These are phyloP conservation scores for Dichomitus squalens DNA, from an alignment of 1,284 basidiomycete species.

Conservation along the genomic window DNA sequence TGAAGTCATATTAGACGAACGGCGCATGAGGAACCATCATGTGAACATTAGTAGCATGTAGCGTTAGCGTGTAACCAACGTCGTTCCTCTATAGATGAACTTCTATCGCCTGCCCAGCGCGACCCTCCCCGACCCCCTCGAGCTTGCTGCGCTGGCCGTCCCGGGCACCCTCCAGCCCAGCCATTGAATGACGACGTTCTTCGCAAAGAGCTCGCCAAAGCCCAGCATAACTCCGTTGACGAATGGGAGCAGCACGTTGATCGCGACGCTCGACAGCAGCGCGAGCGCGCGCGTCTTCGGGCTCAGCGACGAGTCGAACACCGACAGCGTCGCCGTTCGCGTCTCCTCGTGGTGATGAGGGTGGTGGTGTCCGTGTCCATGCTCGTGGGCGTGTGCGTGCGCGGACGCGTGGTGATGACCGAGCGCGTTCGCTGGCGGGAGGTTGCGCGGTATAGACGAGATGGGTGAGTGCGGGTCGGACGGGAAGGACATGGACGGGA, in stretches of 20 bases:
- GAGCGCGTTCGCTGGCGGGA: slow-evolving; percentile 20
- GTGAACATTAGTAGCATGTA: slow-evolving; percentile 10
- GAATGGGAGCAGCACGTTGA: slow-evolving; percentile 93
- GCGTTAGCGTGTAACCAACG: slow-evolving; percentile 2
- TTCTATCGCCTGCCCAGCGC: slow-evolving; percentile 33
- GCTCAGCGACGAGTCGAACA: slow-evolving; percentile 74
- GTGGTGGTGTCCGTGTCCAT: slow-evolving; percentile 28
- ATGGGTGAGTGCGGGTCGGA: slow-evolving; percentile 49
- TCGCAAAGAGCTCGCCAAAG: slow-evolving; percentile 96
- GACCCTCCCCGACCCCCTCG: slow-evolving; percentile 24
- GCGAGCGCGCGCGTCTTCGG: slow-evolving; percentile 69
- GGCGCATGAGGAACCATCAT: slow-evolving; percentile 1
- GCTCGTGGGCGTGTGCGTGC: slow-evolving; percentile 23
- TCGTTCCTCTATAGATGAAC: neutral
- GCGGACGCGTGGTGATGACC: slow-evolving; percentile 25
- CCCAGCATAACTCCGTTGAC: slow-evolving; percentile 98
- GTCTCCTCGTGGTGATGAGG: slow-evolving; percentile 14
- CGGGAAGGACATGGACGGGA: slow-evolving; percentile 74
- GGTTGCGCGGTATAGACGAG: slow-evolving; percentile 25
- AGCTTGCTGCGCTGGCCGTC: slow-evolving; percentile 17
- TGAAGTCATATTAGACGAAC: neutral
- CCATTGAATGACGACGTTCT: slow-evolving; percentile 79
- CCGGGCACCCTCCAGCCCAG: slow-evolving; percentile 45
- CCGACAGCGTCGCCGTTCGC: slow-evolving; percentile 69
- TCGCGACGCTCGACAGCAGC: slow-evolving; percentile 81